Evolutionary conservation across 352 stramenopile genomes (phyloP).

Genomic region (Pythium aphanidermatum): DNA sequence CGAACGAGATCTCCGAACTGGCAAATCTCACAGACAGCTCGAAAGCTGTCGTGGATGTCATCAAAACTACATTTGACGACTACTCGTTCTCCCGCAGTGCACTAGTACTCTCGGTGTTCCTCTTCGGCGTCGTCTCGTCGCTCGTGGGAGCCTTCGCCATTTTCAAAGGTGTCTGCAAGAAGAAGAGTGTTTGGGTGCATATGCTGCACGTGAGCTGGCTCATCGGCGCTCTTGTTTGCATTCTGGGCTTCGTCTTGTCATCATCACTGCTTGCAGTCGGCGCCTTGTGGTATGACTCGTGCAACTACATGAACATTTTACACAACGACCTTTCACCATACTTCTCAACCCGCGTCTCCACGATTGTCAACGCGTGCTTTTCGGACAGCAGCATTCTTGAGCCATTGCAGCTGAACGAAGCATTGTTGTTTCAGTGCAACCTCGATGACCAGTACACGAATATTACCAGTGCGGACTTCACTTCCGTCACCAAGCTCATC

Average conservation of each 20-base stretch:
- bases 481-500: constrained; percentile 28
- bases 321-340: constrained; percentile 69
- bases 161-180: constrained; percentile 68
- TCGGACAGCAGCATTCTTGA: constrained; percentile 52
- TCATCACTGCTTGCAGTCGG: constrained; percentile 65
- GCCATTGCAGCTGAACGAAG: constrained; percentile 43
- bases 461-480: constrained; percentile 38
- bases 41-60: constrained; percentile 43
- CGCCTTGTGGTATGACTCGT: constrained; percentile 75
- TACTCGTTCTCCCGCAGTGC: constrained; percentile 74
- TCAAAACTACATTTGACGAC: constrained; percentile 61
- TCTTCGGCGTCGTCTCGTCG: constrained; percentile 64
- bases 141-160: constrained; percentile 62
- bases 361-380: constrained; percentile 67
- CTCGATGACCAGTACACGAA: constrained; percentile 53
- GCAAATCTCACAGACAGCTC: constrained; percentile 51
- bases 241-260: constrained; percentile 72
- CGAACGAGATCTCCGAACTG: constrained; percentile 41
- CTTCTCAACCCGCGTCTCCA: constrained; percentile 46
- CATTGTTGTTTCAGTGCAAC: constrained; percentile 55
- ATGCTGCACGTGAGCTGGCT: constrained; percentile 73
- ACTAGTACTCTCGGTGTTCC: constrained; percentile 71
- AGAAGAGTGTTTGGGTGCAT: constrained; percentile 67
- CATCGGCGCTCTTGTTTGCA: constrained; percentile 65
- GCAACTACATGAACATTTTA: constrained; percentile 79